Evolutionary conservation across 2,329 filamentous ascomycete genomes (phyloP).

Genomic region (Grosmannia huntii): DNA sequence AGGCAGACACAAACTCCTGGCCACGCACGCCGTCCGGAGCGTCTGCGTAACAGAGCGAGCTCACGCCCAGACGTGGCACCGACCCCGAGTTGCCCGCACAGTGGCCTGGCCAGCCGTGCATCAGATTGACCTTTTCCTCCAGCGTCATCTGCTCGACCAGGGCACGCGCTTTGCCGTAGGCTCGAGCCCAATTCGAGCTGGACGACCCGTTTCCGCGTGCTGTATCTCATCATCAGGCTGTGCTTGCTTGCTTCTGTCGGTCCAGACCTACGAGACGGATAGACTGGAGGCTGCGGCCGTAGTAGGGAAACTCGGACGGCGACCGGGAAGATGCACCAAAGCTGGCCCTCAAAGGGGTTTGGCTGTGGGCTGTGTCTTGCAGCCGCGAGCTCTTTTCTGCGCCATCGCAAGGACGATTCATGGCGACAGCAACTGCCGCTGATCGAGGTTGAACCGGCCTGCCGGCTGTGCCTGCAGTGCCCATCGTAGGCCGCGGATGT

Average conservation of each 20-base stretch:
- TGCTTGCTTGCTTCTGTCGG: background rate
- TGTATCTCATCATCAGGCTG: slow-evolving; percentile 1
- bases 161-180: slow-evolving; percentile 21
- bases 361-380: background rate
- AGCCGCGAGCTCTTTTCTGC: background rate
- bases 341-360: background rate
- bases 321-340: background rate
- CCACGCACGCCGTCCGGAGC: slow-evolving; percentile 22
- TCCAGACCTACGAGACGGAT: slow-evolving; percentile 17
- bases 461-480: background rate
- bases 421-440: background rate
- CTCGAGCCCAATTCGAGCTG: slow-evolving; percentile 19
- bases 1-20: slow-evolving; percentile 27
- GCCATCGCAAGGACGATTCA: background rate
- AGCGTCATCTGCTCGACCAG: slow-evolving; percentile 25
- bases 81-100: slow-evolving; percentile 21
- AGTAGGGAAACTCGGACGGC: slow-evolving; percentile 18
- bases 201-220: slow-evolving; percentile 18
- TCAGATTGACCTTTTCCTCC: slow-evolving; percentile 27
- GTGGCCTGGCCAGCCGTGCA: slow-evolving; percentile 20
- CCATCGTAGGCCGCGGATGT: background rate
- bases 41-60: slow-evolving; percentile 33
- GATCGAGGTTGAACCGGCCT: background rate
- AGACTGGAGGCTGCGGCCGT: slow-evolving; percentile 21
- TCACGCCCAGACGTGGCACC: slow-evolving; percentile 25